Evolutionary conservation across 2,329 filamentous ascomycete species (phyloP).

Genomic region (Dendrostoma leiphaemia): DNA sequence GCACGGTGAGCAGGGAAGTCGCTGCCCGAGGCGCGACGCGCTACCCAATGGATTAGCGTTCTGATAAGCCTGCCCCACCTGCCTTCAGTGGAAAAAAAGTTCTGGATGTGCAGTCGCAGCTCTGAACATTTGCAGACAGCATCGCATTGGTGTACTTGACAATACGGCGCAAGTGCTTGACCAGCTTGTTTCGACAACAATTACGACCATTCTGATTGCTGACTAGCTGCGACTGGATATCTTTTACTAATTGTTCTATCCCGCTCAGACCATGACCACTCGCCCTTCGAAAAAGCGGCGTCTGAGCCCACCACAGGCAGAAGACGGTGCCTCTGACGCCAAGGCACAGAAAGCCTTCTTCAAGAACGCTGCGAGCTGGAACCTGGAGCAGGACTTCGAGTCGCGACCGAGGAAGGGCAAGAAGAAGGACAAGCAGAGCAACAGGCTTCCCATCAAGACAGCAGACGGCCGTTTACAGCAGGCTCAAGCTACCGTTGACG

Average conservation of each 20-base stretch:
- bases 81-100: constrained; percentile 10
- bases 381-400: constrained; percentile 91
- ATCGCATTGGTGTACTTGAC: background rate
- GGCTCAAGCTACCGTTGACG: constrained; percentile 37
- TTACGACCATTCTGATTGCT: background rate
- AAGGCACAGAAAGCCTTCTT: constrained; percentile 65
- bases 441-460: constrained; percentile 82
- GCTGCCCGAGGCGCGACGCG: background rate
- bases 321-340: constrained; percentile 34
- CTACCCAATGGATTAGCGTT: background rate
- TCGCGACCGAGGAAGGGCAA: constrained; percentile 70
- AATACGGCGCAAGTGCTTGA: background rate
- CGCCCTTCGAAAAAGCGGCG: constrained; percentile 56
- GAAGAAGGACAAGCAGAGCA: constrained; percentile 72
- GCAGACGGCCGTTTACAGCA: constrained; percentile 71
- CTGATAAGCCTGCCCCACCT: constrained; percentile 1
- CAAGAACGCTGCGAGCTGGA: constrained; percentile 76
- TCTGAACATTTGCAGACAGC: background rate
- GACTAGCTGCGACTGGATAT: background rate
- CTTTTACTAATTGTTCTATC: background rate
- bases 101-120: background rate
- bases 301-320: constrained; percentile 50
- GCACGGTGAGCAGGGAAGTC: background rate
- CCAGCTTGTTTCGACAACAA: background rate
- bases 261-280: constrained; percentile 38